phyloP scores from a whole-genome alignment of 2,329 filamentous ascomycete species.

The Fusarium odoratissimum region DNA sequence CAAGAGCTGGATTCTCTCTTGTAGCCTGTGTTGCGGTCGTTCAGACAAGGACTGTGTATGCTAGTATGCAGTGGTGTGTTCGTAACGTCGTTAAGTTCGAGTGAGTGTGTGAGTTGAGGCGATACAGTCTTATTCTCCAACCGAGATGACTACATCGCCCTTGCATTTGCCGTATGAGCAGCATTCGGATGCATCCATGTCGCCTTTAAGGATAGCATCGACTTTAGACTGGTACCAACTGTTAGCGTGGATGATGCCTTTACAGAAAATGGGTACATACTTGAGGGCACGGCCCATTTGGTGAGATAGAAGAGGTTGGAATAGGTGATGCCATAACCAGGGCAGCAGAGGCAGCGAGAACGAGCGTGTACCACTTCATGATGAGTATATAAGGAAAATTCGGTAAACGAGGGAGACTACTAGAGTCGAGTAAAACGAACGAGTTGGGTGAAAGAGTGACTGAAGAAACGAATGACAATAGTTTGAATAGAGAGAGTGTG shows the following conservation, averaged over 20 bases:
- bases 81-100: slow-evolving; percentile 37
- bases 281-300: slow-evolving; percentile 51
- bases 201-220: slow-evolving; percentile 60
- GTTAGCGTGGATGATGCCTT: slow-evolving; percentile 5
- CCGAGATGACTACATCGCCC: slow-evolving; percentile 61
- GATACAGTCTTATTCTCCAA: slow-evolving; percentile 48
- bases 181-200: slow-evolving; percentile 61
- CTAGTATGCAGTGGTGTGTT: slow-evolving; percentile 10
- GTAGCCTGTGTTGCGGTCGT: neutral
- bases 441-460: slow-evolving; percentile 4
- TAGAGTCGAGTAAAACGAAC: neutral
- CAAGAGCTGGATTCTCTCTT: neutral
- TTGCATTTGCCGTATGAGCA: slow-evolving; percentile 67
- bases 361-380: slow-evolving; percentile 41
- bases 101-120: neutral
- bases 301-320: slow-evolving; percentile 46
- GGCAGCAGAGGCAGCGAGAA: slow-evolving; percentile 32
- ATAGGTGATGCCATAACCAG: slow-evolving; percentile 23
- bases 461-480: slow-evolving; percentile 5
- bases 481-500: neutral
- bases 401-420: neutral
- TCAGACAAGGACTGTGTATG: slow-evolving; percentile 1
- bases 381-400: neutral
- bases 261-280: slow-evolving; percentile 36
- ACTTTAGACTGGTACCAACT: slow-evolving; percentile 45